Evolutionary conservation across 352 stramenopile genomes (phyloP), one percentile per base, ranked within the genome.

Genomic region (Globisporangium yorkense): DNA sequence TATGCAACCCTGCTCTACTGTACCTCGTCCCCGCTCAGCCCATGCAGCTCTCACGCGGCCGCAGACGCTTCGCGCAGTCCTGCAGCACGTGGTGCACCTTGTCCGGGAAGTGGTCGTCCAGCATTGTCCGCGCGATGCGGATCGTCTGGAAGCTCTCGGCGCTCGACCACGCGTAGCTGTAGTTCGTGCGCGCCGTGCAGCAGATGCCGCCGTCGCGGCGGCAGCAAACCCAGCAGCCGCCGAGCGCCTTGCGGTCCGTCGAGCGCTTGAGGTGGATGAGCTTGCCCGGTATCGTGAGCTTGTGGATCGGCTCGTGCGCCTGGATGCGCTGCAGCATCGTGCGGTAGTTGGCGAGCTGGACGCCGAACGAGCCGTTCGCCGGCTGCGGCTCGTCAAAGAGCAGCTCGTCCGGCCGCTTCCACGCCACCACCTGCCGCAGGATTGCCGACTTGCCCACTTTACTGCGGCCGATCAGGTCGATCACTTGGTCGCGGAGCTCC

Each of bases 51-150:
- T 79, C 60, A 27, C 33, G 68, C 46, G 63, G 72, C n/a, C 68
- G 58, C 70, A 87, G 59, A 37, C 67, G 66, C 62, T 85, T 74
- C 40, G 83, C 75, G 52, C 83, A 93, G 59, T 94, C 82, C 51
- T 93, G 76, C 7, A 95, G 73, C 47, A 95, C 85, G 59, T 85
- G 80, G 63, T 95, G 82, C 5, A 95, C 84, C 59, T 94, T 95
- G 68, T 95, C 84, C 1, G 85, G 84, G 51, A 95, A 95, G 57
- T 95, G 86, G 51, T 95, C 84, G 67, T 93, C 84, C 21, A 95
- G 68, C 84, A 95, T 95, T 29, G 84, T 93, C 21, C 84, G 82
- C 15, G 75, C 78, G 29, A 95, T 92, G 51, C 77, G 72, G 41
- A 94, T 92, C 51, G 71, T 78, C 56, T 73, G 67, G 56, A 94